Evolutionary conservation across 345 rosid genomes (phyloP), one percentile per base, ranked within the genome.

Genomic region (Eucalyptus tenuipes): DNA sequence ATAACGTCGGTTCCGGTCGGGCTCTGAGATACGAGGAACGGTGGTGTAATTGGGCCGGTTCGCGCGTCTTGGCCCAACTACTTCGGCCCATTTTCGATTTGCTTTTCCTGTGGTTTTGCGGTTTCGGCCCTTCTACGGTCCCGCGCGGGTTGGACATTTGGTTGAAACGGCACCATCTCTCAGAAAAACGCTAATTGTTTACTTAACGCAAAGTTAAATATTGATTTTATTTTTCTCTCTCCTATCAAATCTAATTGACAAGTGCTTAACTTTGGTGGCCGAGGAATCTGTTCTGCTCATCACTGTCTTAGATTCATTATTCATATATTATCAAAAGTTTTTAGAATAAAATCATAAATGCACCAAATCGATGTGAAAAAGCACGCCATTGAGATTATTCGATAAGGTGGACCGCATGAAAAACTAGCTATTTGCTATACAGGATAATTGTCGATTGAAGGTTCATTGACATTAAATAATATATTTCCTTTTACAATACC

Each of bases 271-370:
- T 31, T 64, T 15, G 75, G 17, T 16, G 20, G 75, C 40, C 5
- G 3, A 14, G 20, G 75, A 61, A 27, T 61, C 8, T 29, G 37
- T 29, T 61, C 5, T 7, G 33, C 13, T 29, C 0, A 14, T 12
- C 15, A 5, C 1, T 33, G 33, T 29, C 33, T 29, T 7, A 52
- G 25, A 52, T 52, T 52, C 57, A 52, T 52, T 52, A 52, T 52
- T 25, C 57, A 52, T 52, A 13, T n/a, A 1, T 14, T 64, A 5
- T n/a, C 3, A 0, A 3, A 8, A 64, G 1, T 3, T 16, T 64
- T 14, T 1, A 1, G 20, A 64, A 1, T 0, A 29, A 64, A 64
- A n/a, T 29, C 0, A 0, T 13, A 0, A n/a, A 64, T 14, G 5
- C 7, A 29, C 5, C 1, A 1, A 0, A 5, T 27, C 3, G 3